Evolutionary conservation across 345 rosid genomes (phyloP).

Genomic region (Lepidium didymum): DNA sequence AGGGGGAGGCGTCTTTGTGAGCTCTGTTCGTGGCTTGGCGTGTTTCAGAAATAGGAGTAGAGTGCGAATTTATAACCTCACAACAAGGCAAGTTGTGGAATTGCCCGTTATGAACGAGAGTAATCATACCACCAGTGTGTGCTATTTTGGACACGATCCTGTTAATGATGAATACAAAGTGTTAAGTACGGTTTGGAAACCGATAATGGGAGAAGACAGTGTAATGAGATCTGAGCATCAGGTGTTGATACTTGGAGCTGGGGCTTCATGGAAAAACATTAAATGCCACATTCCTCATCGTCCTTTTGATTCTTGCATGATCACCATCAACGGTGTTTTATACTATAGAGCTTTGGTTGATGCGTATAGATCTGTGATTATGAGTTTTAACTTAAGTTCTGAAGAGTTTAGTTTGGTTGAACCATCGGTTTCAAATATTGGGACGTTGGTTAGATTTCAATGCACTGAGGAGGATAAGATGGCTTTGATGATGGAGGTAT

Average conservation of each 20-base stretch:
- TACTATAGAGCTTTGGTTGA: background rate
- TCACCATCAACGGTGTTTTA: background rate
- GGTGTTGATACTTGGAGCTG: background rate
- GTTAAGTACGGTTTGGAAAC: background rate
- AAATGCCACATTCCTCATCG: background rate
- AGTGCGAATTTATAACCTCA: background rate
- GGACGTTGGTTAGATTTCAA: too few relatives aligned
- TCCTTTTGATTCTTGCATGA: background rate
- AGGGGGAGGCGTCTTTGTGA: background rate
- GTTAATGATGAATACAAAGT: conserved; percentile 5
- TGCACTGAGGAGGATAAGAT: too few relatives aligned
- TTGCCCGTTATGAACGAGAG: background rate
- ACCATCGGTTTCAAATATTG: too few relatives aligned
- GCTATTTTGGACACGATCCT: background rate
- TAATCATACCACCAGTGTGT: background rate
- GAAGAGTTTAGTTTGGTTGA: background rate
- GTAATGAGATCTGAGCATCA: background rate
- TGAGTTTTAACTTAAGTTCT: background rate
- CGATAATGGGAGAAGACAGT: background rate
- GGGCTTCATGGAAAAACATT: background rate
- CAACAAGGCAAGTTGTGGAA: background rate
- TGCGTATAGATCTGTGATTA: background rate
- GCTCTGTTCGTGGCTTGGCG: background rate
- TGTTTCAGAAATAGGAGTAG: background rate
- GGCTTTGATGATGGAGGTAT: too few relatives aligned